Base-by-base conservation (phyloP, 768 basidiomycete genomes). In the Hydnomerulius pinastri region DNA sequence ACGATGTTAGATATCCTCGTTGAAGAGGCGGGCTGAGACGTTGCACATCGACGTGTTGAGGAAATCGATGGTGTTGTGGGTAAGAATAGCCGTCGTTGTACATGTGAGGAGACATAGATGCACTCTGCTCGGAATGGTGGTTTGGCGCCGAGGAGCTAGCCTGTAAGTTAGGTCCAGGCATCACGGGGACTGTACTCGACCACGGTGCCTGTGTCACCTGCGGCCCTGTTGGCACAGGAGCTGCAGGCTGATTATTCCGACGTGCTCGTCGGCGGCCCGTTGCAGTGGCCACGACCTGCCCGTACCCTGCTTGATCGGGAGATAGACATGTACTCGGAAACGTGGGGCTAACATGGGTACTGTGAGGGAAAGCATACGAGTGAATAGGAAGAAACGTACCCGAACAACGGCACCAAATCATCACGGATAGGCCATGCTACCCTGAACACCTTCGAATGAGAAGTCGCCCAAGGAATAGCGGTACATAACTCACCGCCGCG, bases 351-450 rank as follows among this genome's bases (percentile, higher is more conserved):
- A 63, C 18, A 52, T 52, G 54, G 21, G 43, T 43, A 56, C 50
- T 55, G 63, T 62, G 48, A 65, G 46, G 21, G 18, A 50, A 25
- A 6, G 2, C n/a, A 35, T 28, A 25, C 7, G 40, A 27, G 18
- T 6, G 9, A 46, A 21, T 27, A 24, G 52, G 29, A 30, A 20
- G 20, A 33, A 43, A 62, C 75, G 50, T 69, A 92, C 91, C 92
- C 91, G 68, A 94, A 93, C 33, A 94, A 72, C n/a, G 92, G 91
- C 38, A 92, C 70, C 24, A 94, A 77, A 61, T 92, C 90, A 43
- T 92, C 82, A 40, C 90, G 85, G 60, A 94, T 94, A 7, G 85
- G 75, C 89, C 89, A 94, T 4, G 91, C 92, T 25, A 93, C 91
- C 58, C 92, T 91, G 63, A 17, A 49, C n/a, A 24, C 41, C 48